phyloP scores from a whole-genome alignment of 768 basidiomycete species.

The Austroboletus eburneus region DNA sequence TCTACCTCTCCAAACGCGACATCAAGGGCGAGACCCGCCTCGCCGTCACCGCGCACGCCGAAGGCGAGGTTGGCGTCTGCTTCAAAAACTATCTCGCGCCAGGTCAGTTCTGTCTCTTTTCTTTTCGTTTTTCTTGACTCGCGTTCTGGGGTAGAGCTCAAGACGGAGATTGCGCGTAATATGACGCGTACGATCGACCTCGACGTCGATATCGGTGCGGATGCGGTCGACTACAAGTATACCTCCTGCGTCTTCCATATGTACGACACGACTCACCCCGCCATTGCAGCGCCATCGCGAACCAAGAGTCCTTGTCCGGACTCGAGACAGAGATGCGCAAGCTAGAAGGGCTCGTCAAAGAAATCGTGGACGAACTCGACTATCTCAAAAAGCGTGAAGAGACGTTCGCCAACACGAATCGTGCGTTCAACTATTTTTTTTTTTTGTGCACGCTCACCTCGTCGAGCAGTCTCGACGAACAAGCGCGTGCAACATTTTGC shows the following conservation, averaged over 20 bases:
- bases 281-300: constrained; percentile 82
- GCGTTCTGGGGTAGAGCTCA: constrained; percentile 35
- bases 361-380: constrained; percentile 88
- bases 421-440: constrained; percentile 45
- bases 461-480: constrained; percentile 78
- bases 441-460: neutral
- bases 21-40: constrained; percentile 90
- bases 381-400: constrained; percentile 92
- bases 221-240: constrained; percentile 98
- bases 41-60: constrained; percentile 89
- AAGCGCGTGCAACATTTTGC: constrained; percentile 89
- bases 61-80: constrained; percentile 95
- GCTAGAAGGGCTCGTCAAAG: constrained; percentile 90
- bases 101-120: constrained; percentile 37
- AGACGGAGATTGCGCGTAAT: constrained; percentile 43
- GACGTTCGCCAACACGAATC: constrained; percentile 81
- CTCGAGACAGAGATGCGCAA: constrained; percentile 99
- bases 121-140: neutral
- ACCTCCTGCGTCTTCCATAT: constrained; percentile 27
- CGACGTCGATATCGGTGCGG: constrained; percentile 96
- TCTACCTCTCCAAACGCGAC: constrained; percentile 84
- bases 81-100: constrained; percentile 76
- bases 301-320: constrained; percentile 93
- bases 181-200: constrained; percentile 76
- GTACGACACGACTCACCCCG: neutral